phyloP scores from a whole-genome alignment of 306 rosid species.

The Rosa chinensis region DNA sequence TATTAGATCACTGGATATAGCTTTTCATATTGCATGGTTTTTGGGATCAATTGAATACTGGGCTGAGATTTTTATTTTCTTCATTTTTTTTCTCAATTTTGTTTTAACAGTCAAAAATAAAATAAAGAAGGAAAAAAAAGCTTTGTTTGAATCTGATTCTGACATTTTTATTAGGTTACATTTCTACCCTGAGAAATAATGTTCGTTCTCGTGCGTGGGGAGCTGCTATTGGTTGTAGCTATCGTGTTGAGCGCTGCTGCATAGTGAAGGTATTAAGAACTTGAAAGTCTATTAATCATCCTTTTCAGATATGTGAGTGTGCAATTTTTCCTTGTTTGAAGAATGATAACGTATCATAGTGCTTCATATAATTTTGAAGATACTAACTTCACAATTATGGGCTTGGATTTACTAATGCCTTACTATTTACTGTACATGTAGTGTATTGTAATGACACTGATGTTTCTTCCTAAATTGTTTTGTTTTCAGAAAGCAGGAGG shows the following conservation, averaged over 20 bases:
- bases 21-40: neutral
- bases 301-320: neutral
- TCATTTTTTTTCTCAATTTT: neutral
- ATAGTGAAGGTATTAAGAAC: conserved; percentile 71
- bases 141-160: conserved; percentile 24
- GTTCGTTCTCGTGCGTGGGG: conserved; percentile 99
- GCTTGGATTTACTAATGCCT: conserved; percentile 2
- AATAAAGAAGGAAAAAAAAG: neutral
- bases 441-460: conserved; percentile 24
- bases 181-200: conserved; percentile 86
- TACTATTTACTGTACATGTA: neutral
- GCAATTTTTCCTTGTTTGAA: neutral
- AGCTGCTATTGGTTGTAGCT: conserved; percentile 97
- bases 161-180: conserved; percentile 58
- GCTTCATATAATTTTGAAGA: conserved; percentile 14
- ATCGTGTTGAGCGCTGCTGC: conserved; percentile 85
- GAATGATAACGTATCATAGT: conserved; percentile 16
- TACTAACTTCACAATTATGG: conserved; percentile 18
- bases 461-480: conserved; percentile 24
- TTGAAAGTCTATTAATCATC: conserved; percentile 19
- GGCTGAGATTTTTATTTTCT: neutral
- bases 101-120: neutral
- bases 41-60: neutral
- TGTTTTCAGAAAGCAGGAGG: conserved; percentile 89
- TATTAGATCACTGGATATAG: neutral